These are phyloP conservation scores for Schwanniomyces pseudopolymorphus DNA, from an alignment of 805 yeast species.

Conservation along the genomic window DNA sequence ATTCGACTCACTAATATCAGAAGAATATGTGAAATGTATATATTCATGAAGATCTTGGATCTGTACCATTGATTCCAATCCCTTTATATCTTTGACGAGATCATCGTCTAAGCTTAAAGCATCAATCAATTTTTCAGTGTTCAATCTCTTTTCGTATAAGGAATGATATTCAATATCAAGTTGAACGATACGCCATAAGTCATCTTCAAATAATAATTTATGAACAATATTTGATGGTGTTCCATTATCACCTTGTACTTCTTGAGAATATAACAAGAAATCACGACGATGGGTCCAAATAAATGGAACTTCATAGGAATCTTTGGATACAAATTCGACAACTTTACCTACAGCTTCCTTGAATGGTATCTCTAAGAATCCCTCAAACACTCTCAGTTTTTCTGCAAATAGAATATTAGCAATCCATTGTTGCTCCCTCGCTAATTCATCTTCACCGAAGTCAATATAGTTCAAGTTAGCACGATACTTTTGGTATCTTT, in stretches of 20 bases:
- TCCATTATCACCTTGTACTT: slow-evolving; percentile 40
- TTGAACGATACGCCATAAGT: slow-evolving; percentile 86
- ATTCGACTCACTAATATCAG: slow-evolving; percentile 51
- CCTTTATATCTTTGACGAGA: slow-evolving; percentile 50
- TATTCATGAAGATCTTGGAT: slow-evolving; percentile 86
- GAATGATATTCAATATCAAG: slow-evolving; percentile 89
- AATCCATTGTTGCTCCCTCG: slow-evolving; percentile 78
- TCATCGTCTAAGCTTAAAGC: slow-evolving; percentile 58
- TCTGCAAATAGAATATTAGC: slow-evolving; percentile 60
- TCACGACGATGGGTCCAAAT: slow-evolving; percentile 96
- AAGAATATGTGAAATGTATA: slow-evolving; percentile 69
- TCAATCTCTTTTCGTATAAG: slow-evolving; percentile 67
- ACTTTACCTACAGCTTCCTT: slow-evolving; percentile 68
- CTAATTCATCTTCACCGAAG: slow-evolving; percentile 66
- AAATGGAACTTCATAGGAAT: slow-evolving; percentile 87
- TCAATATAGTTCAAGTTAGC: slow-evolving; percentile 65
- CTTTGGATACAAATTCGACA: slow-evolving; percentile 70
- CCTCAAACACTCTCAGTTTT: slow-evolving; percentile 46
- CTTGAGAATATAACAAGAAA: slow-evolving; percentile 62
- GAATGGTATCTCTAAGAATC: slow-evolving; percentile 50
- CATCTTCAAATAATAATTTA: slow-evolving; percentile 70
- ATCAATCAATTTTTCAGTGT: slow-evolving; percentile 56
- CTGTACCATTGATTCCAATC: slow-evolving; percentile 67
- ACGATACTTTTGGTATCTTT: slow-evolving; percentile 81
- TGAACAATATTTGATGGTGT: slow-evolving; percentile 36